A percentile compares a stretch with the other conserved stretches of the same genome.
These are phyloP conservation scores for Ustilago shanxiensis DNA, from an alignment of 1,284 basidiomycete species.

Conservation along the genomic window DNA sequence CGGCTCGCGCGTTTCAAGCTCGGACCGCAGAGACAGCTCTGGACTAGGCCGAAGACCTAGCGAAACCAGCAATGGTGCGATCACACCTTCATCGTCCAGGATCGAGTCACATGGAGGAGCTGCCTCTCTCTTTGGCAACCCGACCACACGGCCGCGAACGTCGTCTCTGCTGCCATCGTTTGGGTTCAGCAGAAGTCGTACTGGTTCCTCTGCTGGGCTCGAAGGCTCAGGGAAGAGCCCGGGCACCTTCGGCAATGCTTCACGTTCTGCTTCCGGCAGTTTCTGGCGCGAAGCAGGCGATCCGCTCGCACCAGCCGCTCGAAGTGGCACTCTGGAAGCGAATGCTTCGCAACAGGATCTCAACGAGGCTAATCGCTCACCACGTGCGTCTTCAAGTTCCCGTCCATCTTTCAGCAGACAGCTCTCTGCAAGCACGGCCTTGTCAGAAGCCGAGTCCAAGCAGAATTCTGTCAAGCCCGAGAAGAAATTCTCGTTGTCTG, in stretches of 20 bases:
- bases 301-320: slow-evolving; percentile 3
- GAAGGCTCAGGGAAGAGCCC: slow-evolving; percentile 42
- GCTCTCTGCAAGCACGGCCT: slow-evolving; percentile 22
- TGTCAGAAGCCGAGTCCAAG: slow-evolving; percentile 25
- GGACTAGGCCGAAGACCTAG: slow-evolving; percentile 29
- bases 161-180: slow-evolving; percentile 59
- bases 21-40: slow-evolving; percentile 20
- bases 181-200: slow-evolving; percentile 44
- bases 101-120: slow-evolving; percentile 60
- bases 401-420: slow-evolving; percentile 44
- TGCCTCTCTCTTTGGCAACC: slow-evolving; percentile 52
- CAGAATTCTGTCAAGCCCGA: slow-evolving; percentile 23
- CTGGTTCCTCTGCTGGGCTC: slow-evolving; percentile 39
- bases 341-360: slow-evolving; percentile 10
- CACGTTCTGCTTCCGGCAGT: slow-evolving; percentile 27
- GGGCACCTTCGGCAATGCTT: slow-evolving; percentile 26
- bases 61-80: slow-evolving; percentile 29
- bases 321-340: slow-evolving; percentile 7
- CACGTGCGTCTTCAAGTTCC: slow-evolving; percentile 35
- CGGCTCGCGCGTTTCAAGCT: slow-evolving; percentile 4
- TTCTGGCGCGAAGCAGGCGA: slow-evolving; percentile 33
- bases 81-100: slow-evolving; percentile 39
- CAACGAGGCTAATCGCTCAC: slow-evolving; percentile 21
- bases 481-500: slow-evolving; percentile 45
- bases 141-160: slow-evolving; percentile 44